Evolutionary conservation across 1,139 yeast species (phyloP).

Genomic region (Candida glucosophila): DNA sequence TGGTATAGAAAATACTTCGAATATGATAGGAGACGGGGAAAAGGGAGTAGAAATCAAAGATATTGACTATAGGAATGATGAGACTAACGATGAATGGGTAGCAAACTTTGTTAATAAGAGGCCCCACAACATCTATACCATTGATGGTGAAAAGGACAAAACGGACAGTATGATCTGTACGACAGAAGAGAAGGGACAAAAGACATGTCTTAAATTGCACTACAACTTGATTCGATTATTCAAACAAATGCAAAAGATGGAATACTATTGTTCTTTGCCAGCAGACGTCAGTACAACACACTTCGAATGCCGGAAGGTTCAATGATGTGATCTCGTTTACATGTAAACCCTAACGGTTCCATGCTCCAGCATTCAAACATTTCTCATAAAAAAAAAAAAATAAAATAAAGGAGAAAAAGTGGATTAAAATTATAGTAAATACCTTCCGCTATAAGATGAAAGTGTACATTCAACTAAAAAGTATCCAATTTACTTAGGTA

Average conservation of each 20-base stretch:
- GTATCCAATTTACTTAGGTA: no score
- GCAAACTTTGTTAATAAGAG: conserved; percentile 13
- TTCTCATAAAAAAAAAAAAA: no score
- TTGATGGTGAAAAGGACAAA: conserved; percentile 36
- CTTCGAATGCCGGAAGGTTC: conserved; percentile 39
- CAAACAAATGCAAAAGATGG: conserved; percentile 38
- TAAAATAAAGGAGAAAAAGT: no score
- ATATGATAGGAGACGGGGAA: conserved; percentile 19
- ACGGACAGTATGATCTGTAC: conserved; percentile 38
- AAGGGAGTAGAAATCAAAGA: conserved; percentile 10
- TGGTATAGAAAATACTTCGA: conserved; percentile 31
- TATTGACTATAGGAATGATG: conserved; percentile 5
- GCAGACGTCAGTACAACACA: conserved; percentile 39
- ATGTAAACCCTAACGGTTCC: no score
- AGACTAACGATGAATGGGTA: conserved; percentile 11
- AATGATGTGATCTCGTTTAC: no score
- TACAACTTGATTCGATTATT: conserved; percentile 32
- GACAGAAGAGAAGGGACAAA: conserved; percentile 29
- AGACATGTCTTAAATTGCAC: conserved; percentile 35
- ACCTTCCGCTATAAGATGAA: no score
- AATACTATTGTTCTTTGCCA: conserved; percentile 39
- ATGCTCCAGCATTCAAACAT: no score
- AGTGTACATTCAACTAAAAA: no score
- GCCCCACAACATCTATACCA: conserved; percentile 29
- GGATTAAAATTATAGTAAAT: no score